phyloP scores from a whole-genome alignment of 2,329 filamentous ascomycete genomes.

The Phialophora verrucosa region DNA sequence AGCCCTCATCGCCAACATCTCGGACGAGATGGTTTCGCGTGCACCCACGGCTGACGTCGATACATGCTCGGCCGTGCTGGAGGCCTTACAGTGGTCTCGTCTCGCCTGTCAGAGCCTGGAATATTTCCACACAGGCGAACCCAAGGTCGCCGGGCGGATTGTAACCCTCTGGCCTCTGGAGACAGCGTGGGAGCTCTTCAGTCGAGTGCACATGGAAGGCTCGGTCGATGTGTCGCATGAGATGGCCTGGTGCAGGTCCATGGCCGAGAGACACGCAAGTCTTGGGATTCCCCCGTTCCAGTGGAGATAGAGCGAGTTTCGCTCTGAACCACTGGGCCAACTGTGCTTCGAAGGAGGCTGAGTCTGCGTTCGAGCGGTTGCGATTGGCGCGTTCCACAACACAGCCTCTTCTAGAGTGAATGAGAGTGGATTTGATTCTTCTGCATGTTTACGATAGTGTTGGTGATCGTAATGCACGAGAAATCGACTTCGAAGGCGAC shows the following conservation, averaged over 20 bases:
- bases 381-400: neutral
- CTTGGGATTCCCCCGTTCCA: constrained; percentile 29
- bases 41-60: constrained; percentile 18
- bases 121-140: constrained; percentile 29
- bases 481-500: neutral
- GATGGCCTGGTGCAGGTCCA: constrained; percentile 28
- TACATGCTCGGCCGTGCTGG: constrained; percentile 22
- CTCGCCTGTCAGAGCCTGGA: constrained; percentile 33
- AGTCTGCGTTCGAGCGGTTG: neutral
- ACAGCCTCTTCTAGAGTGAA: neutral
- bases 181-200: constrained; percentile 30
- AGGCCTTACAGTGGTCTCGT: constrained; percentile 31
- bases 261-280: constrained; percentile 24
- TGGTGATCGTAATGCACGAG: neutral
- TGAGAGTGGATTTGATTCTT: neutral
- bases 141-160: constrained; percentile 26
- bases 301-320: constrained; percentile 24
- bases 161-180: constrained; percentile 33
- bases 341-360: neutral
- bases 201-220: constrained; percentile 11
- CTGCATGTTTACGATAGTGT: neutral
- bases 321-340: neutral
- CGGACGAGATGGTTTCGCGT: constrained; percentile 21
- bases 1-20: constrained; percentile 21
- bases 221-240: constrained; percentile 28